Evolutionary conservation across 164 flowering plant genomes (phyloP), one percentile per base, ranked within the genome.

Genomic region (Macadamia tetraphylla): DNA sequence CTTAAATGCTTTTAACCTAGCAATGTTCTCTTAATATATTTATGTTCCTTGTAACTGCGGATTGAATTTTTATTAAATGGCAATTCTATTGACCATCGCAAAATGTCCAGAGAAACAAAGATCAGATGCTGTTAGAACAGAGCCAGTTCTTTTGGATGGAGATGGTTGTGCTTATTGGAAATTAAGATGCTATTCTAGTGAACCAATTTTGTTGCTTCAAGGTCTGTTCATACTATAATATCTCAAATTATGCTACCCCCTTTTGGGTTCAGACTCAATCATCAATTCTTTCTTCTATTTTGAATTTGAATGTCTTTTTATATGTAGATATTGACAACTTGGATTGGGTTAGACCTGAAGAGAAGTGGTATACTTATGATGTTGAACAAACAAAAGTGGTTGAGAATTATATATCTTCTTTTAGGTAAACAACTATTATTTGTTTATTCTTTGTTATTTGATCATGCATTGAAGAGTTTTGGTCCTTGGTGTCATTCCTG

Each of bases 91-190:
- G 40, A 35, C 3, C 40, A 35, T 35, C 4, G 40, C 40, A 35
- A 35, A 35, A 35, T 35, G 40, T 35, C 40, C 58, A 89, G 92
- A 69, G 68, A 79, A 67, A 51, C 77, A 70, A 70, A 73, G 68
- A 64, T 70, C 83, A 12, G 85, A 85, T 76, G 91, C 94, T 63
- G 78, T 87, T 55, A 84, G 98, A 69, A 85, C 85, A 58, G 85
- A 85, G 56, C 83, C 95, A 43, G 57, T 85, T 30, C 31, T 82
- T 40, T n/a, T 79, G 71, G 96, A 82, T 69, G 75, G n/a, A 63
- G 58, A 73, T 73, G 98, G 97, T 35, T 79, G 64, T 63, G 80
- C 69, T 35, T 86, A 73, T 73, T 91, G 98, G 98, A 91, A 76
- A 71, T 62, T 94, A 13, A 80, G 70, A 58, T 43, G 86, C 63